These are phyloP conservation scores for Diutina siamensis DNA, from an alignment of 1,139 yeast species.

Conservation along the genomic window DNA sequence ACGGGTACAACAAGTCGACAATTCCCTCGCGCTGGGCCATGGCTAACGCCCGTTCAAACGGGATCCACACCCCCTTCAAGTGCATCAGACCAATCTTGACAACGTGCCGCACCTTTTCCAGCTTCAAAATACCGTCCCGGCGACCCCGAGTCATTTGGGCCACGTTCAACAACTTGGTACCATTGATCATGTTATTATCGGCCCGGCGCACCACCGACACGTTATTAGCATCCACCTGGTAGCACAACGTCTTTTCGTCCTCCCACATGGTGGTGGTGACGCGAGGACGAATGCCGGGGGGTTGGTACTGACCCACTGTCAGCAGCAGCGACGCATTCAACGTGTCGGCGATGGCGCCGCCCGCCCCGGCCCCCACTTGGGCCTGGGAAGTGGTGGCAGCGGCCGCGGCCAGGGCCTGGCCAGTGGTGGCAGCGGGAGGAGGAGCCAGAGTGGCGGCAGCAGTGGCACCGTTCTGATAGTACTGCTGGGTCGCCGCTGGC, in stretches of 20 bases:
- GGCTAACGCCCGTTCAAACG: conserved; percentile 83
- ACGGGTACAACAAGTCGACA: conserved; percentile 74
- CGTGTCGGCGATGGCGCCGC: conserved; percentile 12
- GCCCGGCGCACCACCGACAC: conserved; percentile 89
- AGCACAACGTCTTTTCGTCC: conserved; percentile 87
- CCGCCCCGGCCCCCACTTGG: conserved; percentile 11
- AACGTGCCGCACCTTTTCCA: conserved; percentile 82
- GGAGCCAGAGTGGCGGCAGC: not conserved
- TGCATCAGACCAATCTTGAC: conserved; percentile 97
- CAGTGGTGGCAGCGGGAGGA: conserved; percentile 6
- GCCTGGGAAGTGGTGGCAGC: conserved; percentile 8
- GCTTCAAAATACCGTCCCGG: conserved; percentile 85
- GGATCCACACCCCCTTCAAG: conserved; percentile 96
- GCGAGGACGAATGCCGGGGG: conserved; percentile 58
- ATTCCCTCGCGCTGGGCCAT: conserved; percentile 89
- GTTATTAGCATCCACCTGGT: conserved; percentile 90
- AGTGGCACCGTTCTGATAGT: conserved; percentile 9
- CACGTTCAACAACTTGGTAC: conserved; percentile 83
- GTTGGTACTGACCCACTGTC: conserved; percentile 37
- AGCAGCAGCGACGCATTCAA: conserved; percentile 13
- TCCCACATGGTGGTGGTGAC: conserved; percentile 97
- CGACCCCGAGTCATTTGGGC: conserved; percentile 96
- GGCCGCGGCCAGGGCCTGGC: conserved; percentile 6
- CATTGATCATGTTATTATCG: conserved; percentile 88
- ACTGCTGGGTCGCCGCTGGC: conserved; percentile 9